Percentiles rank a stretch among this genome's conserved stretches.
These are phyloP conservation scores for Gaertneriomyces sp. DNA, from an alignment of 192 early-diverging fungal genomes.

Conservation along the genomic window DNA sequence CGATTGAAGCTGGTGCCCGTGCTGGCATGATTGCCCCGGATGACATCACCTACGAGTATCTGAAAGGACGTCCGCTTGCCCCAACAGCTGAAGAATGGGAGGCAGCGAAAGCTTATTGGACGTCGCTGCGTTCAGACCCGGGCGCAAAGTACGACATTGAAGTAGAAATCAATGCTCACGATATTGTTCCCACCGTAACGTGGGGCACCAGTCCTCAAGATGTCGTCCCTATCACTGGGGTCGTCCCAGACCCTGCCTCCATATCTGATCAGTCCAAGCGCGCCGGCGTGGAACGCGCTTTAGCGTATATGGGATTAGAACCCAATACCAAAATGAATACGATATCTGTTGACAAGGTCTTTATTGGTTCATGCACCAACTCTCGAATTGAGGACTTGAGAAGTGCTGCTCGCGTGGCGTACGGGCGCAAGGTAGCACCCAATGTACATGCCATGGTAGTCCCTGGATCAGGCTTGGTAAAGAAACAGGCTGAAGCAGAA, in stretches of 20 bases:
- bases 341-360: constrained; percentile 66
- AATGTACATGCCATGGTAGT: constrained; percentile 68
- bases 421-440: constrained; percentile 56
- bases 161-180: constrained; percentile 53
- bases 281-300: constrained; percentile 50
- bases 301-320: constrained; percentile 62
- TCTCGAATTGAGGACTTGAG: constrained; percentile 72
- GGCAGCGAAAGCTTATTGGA: constrained; percentile 61
- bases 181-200: constrained; percentile 61
- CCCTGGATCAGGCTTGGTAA: constrained; percentile 69
- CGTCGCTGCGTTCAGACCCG: constrained; percentile 53
- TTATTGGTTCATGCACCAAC: constrained; percentile 73
- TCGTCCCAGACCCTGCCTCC: constrained; percentile 56
- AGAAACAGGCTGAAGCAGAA: constrained; percentile 67
- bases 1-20: constrained; percentile 69
- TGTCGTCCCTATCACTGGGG: constrained; percentile 57
- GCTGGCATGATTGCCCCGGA: constrained; percentile 74
- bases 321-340: constrained; percentile 56
- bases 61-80: constrained; percentile 58
- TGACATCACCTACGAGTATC: constrained; percentile 65
- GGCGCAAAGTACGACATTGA: constrained; percentile 63
- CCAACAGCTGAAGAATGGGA: constrained; percentile 57
- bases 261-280: constrained; percentile 38
- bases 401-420: constrained; percentile 55
- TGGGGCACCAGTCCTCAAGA: constrained; percentile 73